Conservation (phyloP, 2,329 filamentous ascomycete genomes). For the Chrysoporthe austroafricana region DNA sequence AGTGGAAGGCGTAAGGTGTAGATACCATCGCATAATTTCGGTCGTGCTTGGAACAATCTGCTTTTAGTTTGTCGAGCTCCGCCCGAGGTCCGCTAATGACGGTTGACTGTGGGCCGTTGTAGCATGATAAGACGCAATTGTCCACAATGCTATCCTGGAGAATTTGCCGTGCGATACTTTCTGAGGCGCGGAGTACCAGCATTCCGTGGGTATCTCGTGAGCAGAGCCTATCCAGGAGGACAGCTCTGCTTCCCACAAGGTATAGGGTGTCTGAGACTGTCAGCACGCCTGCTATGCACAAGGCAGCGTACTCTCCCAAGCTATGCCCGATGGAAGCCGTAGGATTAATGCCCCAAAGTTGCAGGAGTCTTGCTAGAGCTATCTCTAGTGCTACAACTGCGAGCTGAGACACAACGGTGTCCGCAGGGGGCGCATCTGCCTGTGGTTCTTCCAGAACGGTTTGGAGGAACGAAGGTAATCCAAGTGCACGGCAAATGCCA, state of each 20-base stretch:
- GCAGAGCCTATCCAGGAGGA: slow-evolving; percentile 67
- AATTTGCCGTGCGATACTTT: not conserved
- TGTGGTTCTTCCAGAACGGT: no score
- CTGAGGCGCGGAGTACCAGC: slow-evolving; percentile 48
- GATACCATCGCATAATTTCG: slow-evolving; percentile 43
- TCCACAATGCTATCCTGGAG: slow-evolving; percentile 42
- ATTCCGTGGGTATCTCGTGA: slow-evolving; percentile 67
- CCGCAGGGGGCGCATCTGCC: no score
- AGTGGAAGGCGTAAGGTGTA: slow-evolving; percentile 34
- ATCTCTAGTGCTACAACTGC: slow-evolving; percentile 46
- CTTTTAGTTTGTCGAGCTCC: slow-evolving; percentile 4
- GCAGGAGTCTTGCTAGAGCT: not conserved
- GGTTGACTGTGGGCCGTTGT: slow-evolving; percentile 75
- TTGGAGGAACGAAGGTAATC: no score
- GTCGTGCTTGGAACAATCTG: slow-evolving; percentile 42
- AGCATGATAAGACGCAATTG: slow-evolving; percentile 59
- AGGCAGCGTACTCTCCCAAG: slow-evolving; percentile 63
- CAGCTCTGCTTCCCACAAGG: slow-evolving; percentile 69
- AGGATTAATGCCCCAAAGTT: not conserved
- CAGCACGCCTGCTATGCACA: slow-evolving; percentile 72
- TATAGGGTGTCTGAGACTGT: slow-evolving; percentile 73
- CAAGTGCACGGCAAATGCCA: no score
- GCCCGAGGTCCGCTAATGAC: slow-evolving; percentile 60
- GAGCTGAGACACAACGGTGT: not conserved
- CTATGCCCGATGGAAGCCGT: not conserved